Base-by-base conservation (phyloP, 768 basidiomycete species). In the Mycena venus region DNA sequence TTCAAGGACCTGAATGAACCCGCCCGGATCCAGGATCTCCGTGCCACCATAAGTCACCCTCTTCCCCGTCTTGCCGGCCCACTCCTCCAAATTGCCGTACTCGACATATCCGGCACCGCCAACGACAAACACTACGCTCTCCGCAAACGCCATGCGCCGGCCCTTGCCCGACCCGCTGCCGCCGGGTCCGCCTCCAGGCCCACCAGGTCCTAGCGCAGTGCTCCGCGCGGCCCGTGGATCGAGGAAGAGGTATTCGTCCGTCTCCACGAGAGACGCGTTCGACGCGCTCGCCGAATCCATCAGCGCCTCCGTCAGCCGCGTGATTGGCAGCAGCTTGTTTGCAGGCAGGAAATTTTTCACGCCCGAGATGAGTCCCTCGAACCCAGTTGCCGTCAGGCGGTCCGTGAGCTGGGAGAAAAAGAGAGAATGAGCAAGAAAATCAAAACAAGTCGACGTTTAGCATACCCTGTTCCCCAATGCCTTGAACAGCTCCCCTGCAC, bases 61-160 rank as follows among this genome's bases (percentile, higher is more conserved):
- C 83, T 96, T 96, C 17, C 95, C 95, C 7, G 92, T 91, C 84
- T 91, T 92, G 64, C 83, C 85, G 4, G 95, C 95, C 96, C 97
- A 98, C 83, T 99, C 98, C 82, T 94, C 92, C 72, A 99, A 84
- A 82, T 99, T 99, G 6, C 97, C 96, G 78, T 97, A 99, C 84
- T 99, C 98, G 63, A 99, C 96, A 79, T 99, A 98, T 19, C 97
- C 95, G 5, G 97, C 98, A 1, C 98, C 98, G 10, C 98, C 98
- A 3, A 99, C 97, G 34, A 99, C 87, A 78, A 99, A 99, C 4
- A 99, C 94, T 79, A 95, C 91, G 17, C 95, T 93, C 74, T 99
- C 98, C 4, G 88, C 85, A 82, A 97, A 99, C 19, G 94, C 92
- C 95, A 93, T 95, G 53, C 88, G 87, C 74, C 82, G 82, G 23